Base-by-base conservation (phyloP, 495 filamentous ascomycete species). In the Daldinia bambusicola region DNA sequence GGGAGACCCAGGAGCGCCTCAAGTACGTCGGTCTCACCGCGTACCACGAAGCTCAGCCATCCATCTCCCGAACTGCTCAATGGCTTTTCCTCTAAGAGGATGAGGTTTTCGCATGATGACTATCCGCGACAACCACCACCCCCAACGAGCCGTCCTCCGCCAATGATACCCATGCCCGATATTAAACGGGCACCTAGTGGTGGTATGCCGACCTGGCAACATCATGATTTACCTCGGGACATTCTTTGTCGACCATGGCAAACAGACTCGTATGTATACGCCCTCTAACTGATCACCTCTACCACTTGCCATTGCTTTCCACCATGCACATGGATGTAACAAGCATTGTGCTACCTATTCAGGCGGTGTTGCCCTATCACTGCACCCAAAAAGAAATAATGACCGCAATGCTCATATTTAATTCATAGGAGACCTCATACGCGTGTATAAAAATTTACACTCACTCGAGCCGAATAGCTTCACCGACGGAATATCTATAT, bases 361-460 rank as follows among this genome's bases (percentile, higher is more conserved):
- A n/a, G 5, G 7, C 32, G 12, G 72, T 63, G 60, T 55, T 64
- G 66, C 69, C 14, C 6, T 38, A 63, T 48, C 69, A 80, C 75
- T 82, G 78, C 45, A 83, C 81, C 65, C 79, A 83, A 64, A 82
- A 80, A 26, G 26, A 75, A 66, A 14, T 40, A 61, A 66, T 60
- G 45, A 36, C 45, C 43, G 38, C 38, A 51, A 58, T 52, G 6
- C 55, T 70, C 30, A 64, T 64, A 57, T 60, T 31, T 61, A 43
- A 69, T 85, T 83, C 48, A 80, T 82, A 68, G 87, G 88, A 76
- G 90, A 92, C 77, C 84, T 84, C 71, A 93, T 92, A 88, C 82
- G 90, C 53, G 83, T 90, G 52, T 92, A 91, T 80, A 85, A 85
- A 12, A 84, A 89, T 72, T 85, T 92, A 71, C 82, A 53, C n/a